phyloP scores from a whole-genome alignment of 306 rosid species.

The Arachis stenosperma region DNA sequence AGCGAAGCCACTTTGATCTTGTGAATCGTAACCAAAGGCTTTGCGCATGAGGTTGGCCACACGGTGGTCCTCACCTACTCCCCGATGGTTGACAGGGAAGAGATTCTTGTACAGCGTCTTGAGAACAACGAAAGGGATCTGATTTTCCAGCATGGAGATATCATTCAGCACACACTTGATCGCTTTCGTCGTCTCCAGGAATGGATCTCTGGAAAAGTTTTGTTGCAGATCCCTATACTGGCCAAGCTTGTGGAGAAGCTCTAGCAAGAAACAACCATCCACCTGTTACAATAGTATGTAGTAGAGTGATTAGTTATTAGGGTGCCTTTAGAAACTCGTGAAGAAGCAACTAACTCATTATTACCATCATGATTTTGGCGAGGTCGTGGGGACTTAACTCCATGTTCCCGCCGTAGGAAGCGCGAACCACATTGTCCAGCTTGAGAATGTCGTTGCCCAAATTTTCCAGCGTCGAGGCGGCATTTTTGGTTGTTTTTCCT shows the following conservation, averaged over 20 bases:
- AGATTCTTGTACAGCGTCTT: neutral
- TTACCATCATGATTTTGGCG: slow-evolving; percentile 29
- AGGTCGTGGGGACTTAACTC: too few relatives aligned
- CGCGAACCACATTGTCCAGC: neutral
- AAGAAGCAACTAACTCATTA: too few relatives aligned
- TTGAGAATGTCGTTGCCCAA: too few relatives aligned
- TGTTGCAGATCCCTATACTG: neutral
- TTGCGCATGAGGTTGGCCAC: neutral
- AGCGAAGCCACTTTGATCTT: neutral
- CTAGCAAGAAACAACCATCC: slow-evolving; percentile 47
- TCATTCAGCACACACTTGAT: slow-evolving; percentile 25
- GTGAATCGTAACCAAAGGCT: neutral
- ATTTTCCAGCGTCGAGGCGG: too few relatives aligned
- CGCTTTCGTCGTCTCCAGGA: neutral
- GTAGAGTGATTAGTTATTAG: too few relatives aligned
- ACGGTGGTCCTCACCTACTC: neutral
- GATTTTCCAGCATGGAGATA: slow-evolving; percentile 44
- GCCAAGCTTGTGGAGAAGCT: slow-evolving; percentile 34
- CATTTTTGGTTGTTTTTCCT: too few relatives aligned
- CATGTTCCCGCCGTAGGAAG: too few relatives aligned
- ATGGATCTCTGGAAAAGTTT: neutral
- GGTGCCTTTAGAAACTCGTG: too few relatives aligned
- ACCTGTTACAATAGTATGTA: too few relatives aligned
- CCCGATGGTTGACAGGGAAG: neutral
- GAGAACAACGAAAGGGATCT: slow-evolving; percentile 44